A percentile compares a stretch with the other conserved stretches of the same genome.
These are phyloP conservation scores for Backusella luteola DNA, from an alignment of 192 early-diverging fungal species.

Conservation along the genomic window DNA sequence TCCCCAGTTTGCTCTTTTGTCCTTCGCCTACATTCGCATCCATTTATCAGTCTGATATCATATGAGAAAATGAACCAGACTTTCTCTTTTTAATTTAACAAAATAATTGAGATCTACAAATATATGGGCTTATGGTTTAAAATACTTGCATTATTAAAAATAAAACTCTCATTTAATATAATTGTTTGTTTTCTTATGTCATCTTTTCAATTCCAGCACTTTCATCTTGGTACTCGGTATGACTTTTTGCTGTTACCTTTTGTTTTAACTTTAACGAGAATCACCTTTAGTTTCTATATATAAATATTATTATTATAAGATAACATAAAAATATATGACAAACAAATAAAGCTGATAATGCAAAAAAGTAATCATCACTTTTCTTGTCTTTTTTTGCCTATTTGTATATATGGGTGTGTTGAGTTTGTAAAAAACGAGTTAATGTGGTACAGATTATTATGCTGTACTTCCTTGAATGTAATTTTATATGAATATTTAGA, in stretches of 20 bases:
- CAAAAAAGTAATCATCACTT: background rate
- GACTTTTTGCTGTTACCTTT: background rate
- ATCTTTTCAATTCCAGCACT: background rate
- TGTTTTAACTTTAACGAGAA: background rate
- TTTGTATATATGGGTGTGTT: background rate
- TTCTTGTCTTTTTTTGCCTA: background rate
- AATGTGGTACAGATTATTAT: background rate
- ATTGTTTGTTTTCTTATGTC: background rate
- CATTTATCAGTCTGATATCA: background rate
- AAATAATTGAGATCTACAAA: background rate
- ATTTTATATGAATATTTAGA: background rate
- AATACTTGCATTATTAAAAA: no score
- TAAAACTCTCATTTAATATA: no score
- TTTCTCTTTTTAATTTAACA: background rate
- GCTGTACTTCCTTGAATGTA: background rate
- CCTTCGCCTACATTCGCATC: background rate
- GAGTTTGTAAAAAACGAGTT: slow-evolving; percentile 1
- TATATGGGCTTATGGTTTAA: background rate
- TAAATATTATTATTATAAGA: background rate
- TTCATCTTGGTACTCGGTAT: background rate
- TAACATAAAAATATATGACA: background rate
- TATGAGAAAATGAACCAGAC: background rate
- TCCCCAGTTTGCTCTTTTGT: background rate
- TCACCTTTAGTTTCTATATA: background rate
- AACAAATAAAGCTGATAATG: background rate